Percentiles rank a stretch among this genome's conserved stretches.
phyloP scores from a whole-genome alignment of 73 alveolate genomes.

The Diophrys appendiculata region DNA sequence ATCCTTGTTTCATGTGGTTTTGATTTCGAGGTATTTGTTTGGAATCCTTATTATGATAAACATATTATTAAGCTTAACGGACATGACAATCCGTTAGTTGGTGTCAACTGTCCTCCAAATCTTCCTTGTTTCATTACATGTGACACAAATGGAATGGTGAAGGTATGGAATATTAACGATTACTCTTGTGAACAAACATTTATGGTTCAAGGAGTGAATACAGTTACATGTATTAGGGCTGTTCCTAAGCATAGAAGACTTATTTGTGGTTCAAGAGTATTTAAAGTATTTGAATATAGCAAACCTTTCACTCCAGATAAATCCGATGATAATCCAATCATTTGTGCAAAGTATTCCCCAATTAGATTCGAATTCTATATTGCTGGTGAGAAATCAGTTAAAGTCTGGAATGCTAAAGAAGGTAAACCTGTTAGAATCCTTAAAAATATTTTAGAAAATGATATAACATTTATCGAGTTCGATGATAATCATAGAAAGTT shows the following conservation, averaged over 20 bases:
- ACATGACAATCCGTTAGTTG: slow-evolving; percentile 73
- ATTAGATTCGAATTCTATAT: slow-evolving; percentile 64
- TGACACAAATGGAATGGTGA: slow-evolving; percentile 75
- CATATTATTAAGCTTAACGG: slow-evolving; percentile 70
- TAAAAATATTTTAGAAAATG: slow-evolving; percentile 59
- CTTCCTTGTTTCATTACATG: slow-evolving; percentile 69
- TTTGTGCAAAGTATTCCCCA: slow-evolving; percentile 69
- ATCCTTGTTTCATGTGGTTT: slow-evolving; percentile 66
- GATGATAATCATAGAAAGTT: slow-evolving; percentile 70
- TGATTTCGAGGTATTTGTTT: slow-evolving; percentile 75
- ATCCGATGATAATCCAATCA: slow-evolving; percentile 71
- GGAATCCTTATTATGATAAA: slow-evolving; percentile 73
- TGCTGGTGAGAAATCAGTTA: slow-evolving; percentile 69
- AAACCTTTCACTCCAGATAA: slow-evolving; percentile 74
- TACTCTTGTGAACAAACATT: slow-evolving; percentile 72
- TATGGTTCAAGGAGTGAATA: slow-evolving; percentile 56
- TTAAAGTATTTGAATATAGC: slow-evolving; percentile 69
- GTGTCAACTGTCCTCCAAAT: slow-evolving; percentile 74
- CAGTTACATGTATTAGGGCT: slow-evolving; percentile 61
- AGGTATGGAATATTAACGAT: slow-evolving; percentile 75
- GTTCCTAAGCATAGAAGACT: slow-evolving; percentile 77
- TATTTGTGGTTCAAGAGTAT: slow-evolving; percentile 64
- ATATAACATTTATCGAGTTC: slow-evolving; percentile 67
- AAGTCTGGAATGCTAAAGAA: slow-evolving; percentile 68
- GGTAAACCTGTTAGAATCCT: slow-evolving; percentile 72